Evolutionary conservation across 176 grass and related monocot genomes (phyloP), one percentile per base, ranked within the genome.

Genomic region (Musa troglodytarum): DNA sequence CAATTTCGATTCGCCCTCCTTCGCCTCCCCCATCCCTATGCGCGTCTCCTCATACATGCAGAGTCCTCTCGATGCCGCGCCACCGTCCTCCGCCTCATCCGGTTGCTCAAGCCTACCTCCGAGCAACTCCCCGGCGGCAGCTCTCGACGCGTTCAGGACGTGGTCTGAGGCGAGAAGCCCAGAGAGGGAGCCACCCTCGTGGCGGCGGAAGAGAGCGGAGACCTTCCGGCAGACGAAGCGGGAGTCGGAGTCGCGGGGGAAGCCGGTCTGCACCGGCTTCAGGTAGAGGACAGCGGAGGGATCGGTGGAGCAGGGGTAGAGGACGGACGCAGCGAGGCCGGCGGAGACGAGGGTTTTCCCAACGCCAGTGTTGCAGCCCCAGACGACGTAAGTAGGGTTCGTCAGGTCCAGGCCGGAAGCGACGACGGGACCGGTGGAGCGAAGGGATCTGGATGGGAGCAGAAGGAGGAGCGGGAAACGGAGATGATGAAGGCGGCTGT

Each of bases 251-350:
- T 98, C 94, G 20, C 54, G 10, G 22, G 90, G 94, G 80, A 87
- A 97, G 50, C 94, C 90, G 3, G 94, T 97, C 80, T 97, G 90
- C 11, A 97, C 85, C 9, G 90, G 94, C 73, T 97, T 97, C 79
- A 97, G 82, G 86, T 93, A 97, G 80, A 73, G 13, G 5, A 98
- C 74, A 9, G 84, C 65, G 13, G 81, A 82, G 16, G 82, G 49
- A 34, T 64, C 55, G 19, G 77, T 21, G 78, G 72, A 56, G 2
- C 53, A 66, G 79, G 78, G 65, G 24, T 54, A 77, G 77, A 93
- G 82, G 23, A 91, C 73, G 26, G 90, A 81, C 29, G 85, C 82
- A 63, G 82, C 86, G 58, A 98, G 88, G 12, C 94, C 94, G 25
- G 90, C 79, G 71, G 88, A 98, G 56, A 93, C 88, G 62, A 93